Base-by-base conservation (phyloP, 1,284 basidiomycete genomes). In the Sphaerobolus stellatus region DNA sequence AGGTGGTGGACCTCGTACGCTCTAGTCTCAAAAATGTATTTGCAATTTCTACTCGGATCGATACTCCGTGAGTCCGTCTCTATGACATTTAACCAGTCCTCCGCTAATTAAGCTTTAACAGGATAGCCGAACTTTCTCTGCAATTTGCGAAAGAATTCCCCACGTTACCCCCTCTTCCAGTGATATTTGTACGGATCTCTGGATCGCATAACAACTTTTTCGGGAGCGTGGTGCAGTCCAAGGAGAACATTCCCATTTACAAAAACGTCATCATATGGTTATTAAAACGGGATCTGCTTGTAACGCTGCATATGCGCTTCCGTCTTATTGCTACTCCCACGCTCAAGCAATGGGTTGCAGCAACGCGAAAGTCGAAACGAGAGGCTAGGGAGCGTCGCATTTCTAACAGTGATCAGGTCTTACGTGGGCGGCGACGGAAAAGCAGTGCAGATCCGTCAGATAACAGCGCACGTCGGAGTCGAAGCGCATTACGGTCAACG, bases 231-330 rank as follows among this genome's bases (percentile, higher is more conserved):
- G 86, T 91, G 16, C 76, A 80, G 49, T 74, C 77, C 24, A 84
- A 86, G 60, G 85, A 89, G 28, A 72, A 80, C 18, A 80, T 93
- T 28, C 76, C 82, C 14, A 70, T 85, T 40, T 96, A 91, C 66
- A 80, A 90, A 54, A 84, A 91, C 38, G 88, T 94, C 33, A 82
- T 98, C n/a, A 72, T 90, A 43, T 99, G 95, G 94, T 83, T 98
- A 74, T 78, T 99, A 34, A 88, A 91, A 60, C 83, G 86, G 48
- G 91, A 92, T 61, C 79, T 98, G 56, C 76, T 98, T 22, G 81
- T 91, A 53, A 91, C 92, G 30, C 77, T 95, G 43, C 94, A 95
- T 67, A 82, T 94, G 7, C 84, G 90, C 38, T 83, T 96, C 50
- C 85, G 95, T 34, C 79, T 98, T 31, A 79, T 95, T 20, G 93